phyloP scores from a whole-genome alignment of 2,329 filamentous ascomycete genomes.

The Aspergillus versicolor region DNA sequence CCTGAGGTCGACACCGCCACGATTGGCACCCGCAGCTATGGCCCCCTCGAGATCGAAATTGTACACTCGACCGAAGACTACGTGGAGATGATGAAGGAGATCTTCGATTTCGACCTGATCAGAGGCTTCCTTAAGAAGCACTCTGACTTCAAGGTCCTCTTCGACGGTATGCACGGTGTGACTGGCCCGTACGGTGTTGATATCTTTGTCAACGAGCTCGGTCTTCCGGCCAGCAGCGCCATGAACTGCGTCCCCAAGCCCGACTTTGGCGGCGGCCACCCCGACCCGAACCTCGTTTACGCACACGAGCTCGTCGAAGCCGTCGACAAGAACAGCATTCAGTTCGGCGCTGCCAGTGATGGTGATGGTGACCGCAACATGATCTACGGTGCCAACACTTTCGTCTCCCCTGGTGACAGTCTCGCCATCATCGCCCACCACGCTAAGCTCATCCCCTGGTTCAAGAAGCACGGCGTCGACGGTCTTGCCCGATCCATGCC shows the following conservation, averaged over 20 bases:
- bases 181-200: slow-evolving; percentile 92
- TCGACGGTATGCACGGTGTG: slow-evolving; percentile 91
- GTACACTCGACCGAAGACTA: slow-evolving; percentile 94
- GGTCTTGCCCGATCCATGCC: slow-evolving; percentile 97
- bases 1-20: slow-evolving; percentile 80
- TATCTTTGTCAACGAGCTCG: slow-evolving; percentile 93
- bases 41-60: slow-evolving; percentile 86
- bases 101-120: slow-evolving; percentile 97
- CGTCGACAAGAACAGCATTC: slow-evolving; percentile 86
- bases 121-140: slow-evolving; percentile 86
- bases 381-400: slow-evolving; percentile 97
- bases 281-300: slow-evolving; percentile 96
- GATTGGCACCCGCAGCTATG: slow-evolving; percentile 81
- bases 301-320: slow-evolving; percentile 91
- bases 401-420: slow-evolving; percentile 96
- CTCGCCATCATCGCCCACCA: slow-evolving; percentile 98
- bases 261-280: slow-evolving; percentile 96
- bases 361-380: slow-evolving; percentile 99
- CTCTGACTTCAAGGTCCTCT: slow-evolving; percentile 92
- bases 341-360: slow-evolving; percentile 94
- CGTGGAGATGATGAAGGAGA: slow-evolving; percentile 91
- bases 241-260: slow-evolving; percentile 92
- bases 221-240: slow-evolving; percentile 70
- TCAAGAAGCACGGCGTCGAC: slow-evolving; percentile 94
- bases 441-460: slow-evolving; percentile 94